These are phyloP conservation scores for Calendula officinalis DNA, from an alignment of 129 eudicot species.

Conservation along the genomic window DNA sequence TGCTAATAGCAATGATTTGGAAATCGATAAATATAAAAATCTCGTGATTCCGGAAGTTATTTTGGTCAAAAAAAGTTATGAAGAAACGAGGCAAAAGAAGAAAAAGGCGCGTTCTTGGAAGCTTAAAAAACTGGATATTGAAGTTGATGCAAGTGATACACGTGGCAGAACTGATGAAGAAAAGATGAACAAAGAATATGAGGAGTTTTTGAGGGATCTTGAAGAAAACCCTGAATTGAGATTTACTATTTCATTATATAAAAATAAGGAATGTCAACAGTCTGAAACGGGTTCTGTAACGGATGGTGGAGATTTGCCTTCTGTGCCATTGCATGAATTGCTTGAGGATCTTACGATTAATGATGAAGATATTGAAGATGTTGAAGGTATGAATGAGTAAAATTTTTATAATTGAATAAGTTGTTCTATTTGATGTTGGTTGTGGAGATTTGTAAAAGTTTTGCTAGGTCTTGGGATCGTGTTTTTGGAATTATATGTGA, in stretches of 20 bases:
- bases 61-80: slow-evolving; percentile 12
- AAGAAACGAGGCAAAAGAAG: slow-evolving; percentile 13
- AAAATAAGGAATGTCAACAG: neutral
- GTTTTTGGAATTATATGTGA: no score
- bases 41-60: slow-evolving; percentile 17
- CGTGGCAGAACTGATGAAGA: slow-evolving; percentile 15
- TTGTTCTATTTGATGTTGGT: no score
- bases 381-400: slow-evolving; percentile 11
- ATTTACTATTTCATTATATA: slow-evolving; percentile 1
- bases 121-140: neutral
- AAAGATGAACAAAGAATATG: slow-evolving; percentile 12
- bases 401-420: no score
- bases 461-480: no score
- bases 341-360: slow-evolving; percentile 4
- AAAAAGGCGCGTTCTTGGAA: slow-evolving; percentile 14
- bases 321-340: slow-evolving; percentile 10
- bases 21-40: slow-evolving; percentile 8
- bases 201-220: neutral
- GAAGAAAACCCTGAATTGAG: slow-evolving; percentile 19
- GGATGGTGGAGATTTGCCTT: slow-evolving; percentile 8
- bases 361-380: neutral
- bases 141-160: slow-evolving; percentile 10
- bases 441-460: no score
- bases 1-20: slow-evolving; percentile 9
- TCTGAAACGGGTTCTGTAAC: slow-evolving; percentile 10